A percentile compares a stretch with the other conserved stretches of the same genome.
Conservation (phyloP, 2,329 filamentous ascomycete genomes). For the Monilinia laxa region DNA sequence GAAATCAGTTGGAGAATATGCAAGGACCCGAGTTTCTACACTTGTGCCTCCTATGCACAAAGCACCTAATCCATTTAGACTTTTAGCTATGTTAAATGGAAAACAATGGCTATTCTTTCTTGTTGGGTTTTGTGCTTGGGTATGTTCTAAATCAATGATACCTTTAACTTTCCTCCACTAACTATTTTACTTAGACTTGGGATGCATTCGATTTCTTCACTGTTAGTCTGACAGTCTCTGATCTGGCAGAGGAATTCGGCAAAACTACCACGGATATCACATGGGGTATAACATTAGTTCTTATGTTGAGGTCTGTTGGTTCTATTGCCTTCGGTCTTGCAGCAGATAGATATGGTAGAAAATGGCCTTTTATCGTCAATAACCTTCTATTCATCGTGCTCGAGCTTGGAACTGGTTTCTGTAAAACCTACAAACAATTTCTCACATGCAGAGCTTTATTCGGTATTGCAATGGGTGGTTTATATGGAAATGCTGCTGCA, state of each 20-base stretch:
- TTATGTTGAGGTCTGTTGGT: conserved; percentile 72
- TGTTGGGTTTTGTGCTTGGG: conserved; percentile 72
- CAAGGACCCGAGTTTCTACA: conserved; percentile 52
- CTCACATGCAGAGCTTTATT: conserved; percentile 73
- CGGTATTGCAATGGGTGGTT: conserved; percentile 77
- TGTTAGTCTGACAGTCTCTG: conserved; percentile 73
- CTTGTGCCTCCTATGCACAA: conserved; percentile 61
- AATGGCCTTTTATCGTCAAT: conserved; percentile 77
- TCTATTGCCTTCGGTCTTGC: conserved; percentile 74
- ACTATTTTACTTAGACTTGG: conserved; percentile 49
- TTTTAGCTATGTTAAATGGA: conserved; percentile 62
- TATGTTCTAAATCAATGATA: conserved; percentile 19
- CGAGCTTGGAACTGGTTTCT: conserved; percentile 74
- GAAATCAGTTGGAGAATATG: conserved; percentile 43
- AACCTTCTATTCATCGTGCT: conserved; percentile 70
- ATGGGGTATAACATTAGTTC: conserved; percentile 72
- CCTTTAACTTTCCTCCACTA: neutral
- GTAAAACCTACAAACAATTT: conserved; percentile 63
- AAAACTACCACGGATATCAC: conserved; percentile 66
- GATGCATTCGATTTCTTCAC: conserved; percentile 86
- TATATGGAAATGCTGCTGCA: conserved; percentile 76
- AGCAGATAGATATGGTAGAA: conserved; percentile 76
- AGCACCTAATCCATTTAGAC: conserved; percentile 67
- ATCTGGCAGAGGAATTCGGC: conserved; percentile 60
- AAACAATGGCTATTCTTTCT: conserved; percentile 75